Conservation (phyloP, 306 rosid genomes). For the Echinosophora koreensis region DNA sequence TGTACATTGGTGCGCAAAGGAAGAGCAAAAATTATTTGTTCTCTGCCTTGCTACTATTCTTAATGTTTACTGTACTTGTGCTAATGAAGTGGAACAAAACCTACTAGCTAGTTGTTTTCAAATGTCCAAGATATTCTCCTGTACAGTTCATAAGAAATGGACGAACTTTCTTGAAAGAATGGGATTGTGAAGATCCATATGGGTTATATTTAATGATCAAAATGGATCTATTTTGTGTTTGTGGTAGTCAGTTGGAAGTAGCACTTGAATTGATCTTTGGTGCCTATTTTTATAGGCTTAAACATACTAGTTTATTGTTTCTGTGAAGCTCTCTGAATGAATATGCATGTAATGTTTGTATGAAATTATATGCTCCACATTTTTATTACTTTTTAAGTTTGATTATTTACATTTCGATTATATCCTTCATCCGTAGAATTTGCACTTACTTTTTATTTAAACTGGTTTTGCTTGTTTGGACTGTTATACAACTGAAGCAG, state of each 20-base stretch:
- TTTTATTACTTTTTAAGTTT: background rate
- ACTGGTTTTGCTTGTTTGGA: too few species aligned
- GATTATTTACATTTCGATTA: background rate
- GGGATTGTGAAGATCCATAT: background rate
- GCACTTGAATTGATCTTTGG: slow-evolving; percentile 4
- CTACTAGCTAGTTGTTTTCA: background rate
- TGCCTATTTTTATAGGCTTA: slow-evolving; percentile 10
- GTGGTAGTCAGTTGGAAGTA: slow-evolving; percentile 14
- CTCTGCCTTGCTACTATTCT: too few species aligned
- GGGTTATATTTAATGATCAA: background rate
- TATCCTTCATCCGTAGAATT: background rate
- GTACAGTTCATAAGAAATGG: background rate
- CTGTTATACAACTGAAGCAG: too few species aligned
- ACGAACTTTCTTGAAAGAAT: slow-evolving; percentile 11
- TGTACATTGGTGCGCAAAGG: too few species aligned
- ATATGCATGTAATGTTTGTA: background rate
- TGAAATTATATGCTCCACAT: background rate
- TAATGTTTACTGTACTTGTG: too few species aligned
- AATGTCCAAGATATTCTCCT: background rate
- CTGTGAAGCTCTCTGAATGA: slow-evolving; percentile 14
- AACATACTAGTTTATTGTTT: slow-evolving; percentile 9
- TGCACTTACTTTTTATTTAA: too few species aligned
- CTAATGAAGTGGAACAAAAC: background rate
- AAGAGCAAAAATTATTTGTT: too few species aligned
- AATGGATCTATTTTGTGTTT: slow-evolving; percentile 9